Percentiles rank a stretch among this genome's conserved stretches.
Evolutionary conservation across 2,329 filamentous ascomycete genomes (phyloP).

Genomic region (Diaporthe sp.): DNA sequence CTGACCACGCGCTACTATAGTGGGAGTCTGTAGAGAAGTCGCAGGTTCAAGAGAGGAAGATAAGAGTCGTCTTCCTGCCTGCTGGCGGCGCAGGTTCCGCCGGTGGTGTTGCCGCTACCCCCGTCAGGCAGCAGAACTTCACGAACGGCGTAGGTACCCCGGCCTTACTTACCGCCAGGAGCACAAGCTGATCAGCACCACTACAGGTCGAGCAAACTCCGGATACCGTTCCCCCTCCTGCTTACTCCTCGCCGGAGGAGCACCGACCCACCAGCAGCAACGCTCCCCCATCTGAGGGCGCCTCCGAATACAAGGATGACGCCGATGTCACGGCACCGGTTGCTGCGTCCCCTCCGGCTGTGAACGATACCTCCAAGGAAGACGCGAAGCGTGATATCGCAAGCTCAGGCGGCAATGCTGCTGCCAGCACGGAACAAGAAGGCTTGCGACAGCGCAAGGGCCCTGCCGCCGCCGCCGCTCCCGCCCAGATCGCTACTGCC

Average conservation of each 20-base stretch:
- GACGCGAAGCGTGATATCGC: conserved; percentile 48
- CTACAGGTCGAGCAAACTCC: conserved; percentile 46
- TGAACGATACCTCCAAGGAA: conserved; percentile 40
- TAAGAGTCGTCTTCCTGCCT: conserved; percentile 86
- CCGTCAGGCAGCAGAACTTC: conserved; percentile 39
- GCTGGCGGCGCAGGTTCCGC: conserved; percentile 62
- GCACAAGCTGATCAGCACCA: conserved; percentile 12
- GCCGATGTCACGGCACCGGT: conserved; percentile 36
- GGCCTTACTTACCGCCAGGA: background rate
- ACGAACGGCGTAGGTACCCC: conserved; percentile 43
- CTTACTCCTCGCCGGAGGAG: conserved; percentile 46
- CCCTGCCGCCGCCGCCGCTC: conserved; percentile 41
- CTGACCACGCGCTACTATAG: conserved; percentile 55
- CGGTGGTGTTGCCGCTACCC: conserved; percentile 41
- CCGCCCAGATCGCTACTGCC: conserved; percentile 59
- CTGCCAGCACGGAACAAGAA: conserved; percentile 74
- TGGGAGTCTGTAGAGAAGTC: conserved; percentile 84
- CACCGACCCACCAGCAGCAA: conserved; percentile 39
- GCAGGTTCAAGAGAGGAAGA: conserved; percentile 91
- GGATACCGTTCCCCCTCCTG: conserved; percentile 41
- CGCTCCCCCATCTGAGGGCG: conserved; percentile 32
- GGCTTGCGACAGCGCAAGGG: conserved; percentile 85
- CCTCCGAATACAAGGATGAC: conserved; percentile 37
- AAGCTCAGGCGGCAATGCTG: conserved; percentile 79
- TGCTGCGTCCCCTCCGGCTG: conserved; percentile 36